phyloP scores from a whole-genome alignment of 805 yeast species.

The Ascoidea asiatica region DNA sequence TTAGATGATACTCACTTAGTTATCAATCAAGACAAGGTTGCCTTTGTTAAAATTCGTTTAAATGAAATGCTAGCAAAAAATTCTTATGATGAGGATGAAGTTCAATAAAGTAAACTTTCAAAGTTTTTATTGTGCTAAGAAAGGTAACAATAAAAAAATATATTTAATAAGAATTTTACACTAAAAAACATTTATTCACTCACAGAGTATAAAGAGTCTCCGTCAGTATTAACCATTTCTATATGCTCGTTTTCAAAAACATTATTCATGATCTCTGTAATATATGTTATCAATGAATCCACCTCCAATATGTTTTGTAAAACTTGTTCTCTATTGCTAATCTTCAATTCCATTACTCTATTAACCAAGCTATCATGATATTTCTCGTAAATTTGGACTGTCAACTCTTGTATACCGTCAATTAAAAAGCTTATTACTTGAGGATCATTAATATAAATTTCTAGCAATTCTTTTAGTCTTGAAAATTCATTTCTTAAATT shows the following conservation, averaged over 20 bases:
- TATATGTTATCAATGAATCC: conserved; percentile 42
- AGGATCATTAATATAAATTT: conserved; percentile 40
- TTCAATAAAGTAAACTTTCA: conserved; percentile 7
- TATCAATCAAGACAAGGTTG: conserved; percentile 65
- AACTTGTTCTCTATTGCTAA: conserved; percentile 14
- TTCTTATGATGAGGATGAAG: conserved; percentile 64
- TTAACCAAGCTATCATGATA: conserved; percentile 27
- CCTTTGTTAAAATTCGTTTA: conserved; percentile 61
- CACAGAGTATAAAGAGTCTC: conserved; percentile 6
- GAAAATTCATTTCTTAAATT: conserved; percentile 43
- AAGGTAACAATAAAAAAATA: too few relatives aligned
- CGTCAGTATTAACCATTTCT: conserved; percentile 10
- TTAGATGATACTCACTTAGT: conserved; percentile 83
- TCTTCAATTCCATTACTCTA: conserved; percentile 12
- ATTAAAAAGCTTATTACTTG: conserved; percentile 37
- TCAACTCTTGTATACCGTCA: conserved; percentile 53
- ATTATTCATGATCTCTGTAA: conserved; percentile 20
- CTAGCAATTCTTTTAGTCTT: conserved; percentile 33
- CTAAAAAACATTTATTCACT: not conserved
- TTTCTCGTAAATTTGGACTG: conserved; percentile 41
- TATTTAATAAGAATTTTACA: not conserved
- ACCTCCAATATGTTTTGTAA: conserved; percentile 45
- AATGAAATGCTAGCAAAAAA: conserved; percentile 66
- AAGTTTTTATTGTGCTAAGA: not conserved
- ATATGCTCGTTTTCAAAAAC: conserved; percentile 16